Base-by-base conservation (phyloP, 2,329 filamentous ascomycete genomes). In the Byssoonygena ceratinophila region DNA sequence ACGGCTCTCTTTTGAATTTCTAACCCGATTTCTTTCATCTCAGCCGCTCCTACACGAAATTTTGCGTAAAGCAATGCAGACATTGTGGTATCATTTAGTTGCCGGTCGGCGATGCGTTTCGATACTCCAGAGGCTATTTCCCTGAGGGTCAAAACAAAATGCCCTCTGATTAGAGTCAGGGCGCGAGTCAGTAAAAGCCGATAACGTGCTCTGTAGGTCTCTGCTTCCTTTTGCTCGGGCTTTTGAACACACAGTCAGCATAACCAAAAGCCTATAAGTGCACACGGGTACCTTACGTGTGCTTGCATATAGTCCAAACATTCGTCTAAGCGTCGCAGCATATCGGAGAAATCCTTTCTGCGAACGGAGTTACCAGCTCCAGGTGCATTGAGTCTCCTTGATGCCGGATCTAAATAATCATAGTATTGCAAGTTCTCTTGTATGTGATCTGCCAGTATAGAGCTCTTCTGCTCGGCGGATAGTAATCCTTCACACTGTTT, bases 361-460 rank as follows among this genome's bases (percentile, higher is more conserved):
- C 90, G 85, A 14, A 96, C 90, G 52, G 95, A 76, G 53, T 84
- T 88, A 46, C 87, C 83, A 18, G 91, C 90, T 0, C 90, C 89
- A 0, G 92, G 90, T 0, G 90, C 90, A 72, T 97, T 97, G 54
- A 98, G 79, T 12, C 89, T 80, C 52, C 90, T 80, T 0, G 89
- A 95, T 55, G 91, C 89, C 44, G 84, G 89, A 58, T 98, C 92
- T 4, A 98, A 77, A 64, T 95, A 96, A 18, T 85, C 81, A 67
- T 98, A 98, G 69, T 94, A 96, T 64, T 90, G 83, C n/a, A 96
- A 74, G 60, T 96, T 94, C 22, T 87, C 85, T 23, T 87, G 84
- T 53, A 98, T 84, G 54, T 89, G 84, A 59, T 94, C 81, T 2
- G 89, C 88, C 39, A 98, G 77, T 58, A 77, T 79, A 56, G 87